Base-by-base conservation (phyloP, 139 green algal genomes). In the Pseudopediastrum boryanum region DNA sequence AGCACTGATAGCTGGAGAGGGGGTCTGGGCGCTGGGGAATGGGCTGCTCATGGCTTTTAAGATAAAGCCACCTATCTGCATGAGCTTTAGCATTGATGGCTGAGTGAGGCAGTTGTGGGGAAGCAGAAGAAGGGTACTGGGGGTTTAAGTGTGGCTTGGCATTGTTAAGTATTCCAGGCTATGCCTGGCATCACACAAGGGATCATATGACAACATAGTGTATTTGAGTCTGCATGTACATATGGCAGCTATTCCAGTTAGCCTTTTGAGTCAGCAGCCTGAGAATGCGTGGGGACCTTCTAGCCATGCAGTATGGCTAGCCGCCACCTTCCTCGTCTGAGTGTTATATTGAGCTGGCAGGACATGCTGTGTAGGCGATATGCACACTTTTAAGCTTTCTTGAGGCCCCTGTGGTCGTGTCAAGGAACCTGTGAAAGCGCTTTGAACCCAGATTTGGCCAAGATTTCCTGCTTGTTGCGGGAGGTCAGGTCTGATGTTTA, bases 1-100 rank as follows among this genome's bases (percentile, higher is more conserved):
- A 31, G 74, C 74, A 2, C 50, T 81, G 43, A 74, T 81, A 36
- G 74, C 74, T 35, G 74, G 74, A 25, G 62, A 74, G 43, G 74
- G 61, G 6, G 33, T 81, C 10, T 81, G 61, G 61, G 74, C 23
- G 23, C 44, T 81, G 8, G 74, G 62, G 31, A 62, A 50, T 33
- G 74, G 23, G 27, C 46, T 81, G 74, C 62, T 81, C 12, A 63
- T 35, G 25, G 43, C 74, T 1, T 81, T 81, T 67, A 63, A 12
- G 4, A 23, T 74, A 10, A 35, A 46, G 62, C 9, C 62, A 51
- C 74, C 74, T 25, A 81, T 81, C 44, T 81, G 74, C 74, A 81
- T 81, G 74, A 67, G 5, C 5, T 81, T 81, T 25, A 33, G 36
- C 8, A 1, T 64, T 33, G 56, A 58, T 16, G 48, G 48, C 48